Conservation (phyloP, 2,329 filamentous ascomycete genomes). For the Aspergillus quadricinctus region DNA sequence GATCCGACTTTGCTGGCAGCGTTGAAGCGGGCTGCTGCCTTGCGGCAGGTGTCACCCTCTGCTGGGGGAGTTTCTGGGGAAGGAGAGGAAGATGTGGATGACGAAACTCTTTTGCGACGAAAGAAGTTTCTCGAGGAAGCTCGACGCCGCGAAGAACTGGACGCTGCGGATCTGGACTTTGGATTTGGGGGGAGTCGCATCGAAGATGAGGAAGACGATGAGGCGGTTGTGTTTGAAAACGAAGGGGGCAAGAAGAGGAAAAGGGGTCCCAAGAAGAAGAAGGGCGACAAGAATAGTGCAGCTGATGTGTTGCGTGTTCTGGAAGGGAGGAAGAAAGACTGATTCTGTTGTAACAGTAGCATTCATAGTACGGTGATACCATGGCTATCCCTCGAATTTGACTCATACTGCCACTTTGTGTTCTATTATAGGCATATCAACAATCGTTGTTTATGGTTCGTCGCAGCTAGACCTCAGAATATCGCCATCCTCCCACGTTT, state of each 20-base stretch:
- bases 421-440: neutral
- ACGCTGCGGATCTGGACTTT: slow-evolving; percentile 88
- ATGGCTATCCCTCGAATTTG: neutral
- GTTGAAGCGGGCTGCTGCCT: slow-evolving; percentile 74
- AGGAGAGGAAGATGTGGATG: slow-evolving; percentile 45
- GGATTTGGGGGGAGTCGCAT: slow-evolving; percentile 86
- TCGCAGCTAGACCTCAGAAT: too few relatives aligned
- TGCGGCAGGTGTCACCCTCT: slow-evolving; percentile 46
- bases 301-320: slow-evolving; percentile 76
- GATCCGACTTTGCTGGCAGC: slow-evolving; percentile 80
- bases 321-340: slow-evolving; percentile 54
- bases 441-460: neutral
- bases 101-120: slow-evolving; percentile 63
- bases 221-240: slow-evolving; percentile 58
- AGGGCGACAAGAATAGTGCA: slow-evolving; percentile 60
- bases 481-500: neutral
- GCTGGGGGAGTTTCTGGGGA: slow-evolving; percentile 35
- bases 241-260: slow-evolving; percentile 42
- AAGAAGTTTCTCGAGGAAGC: slow-evolving; percentile 68
- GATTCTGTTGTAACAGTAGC: slow-evolving; percentile 8
- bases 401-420: neutral
- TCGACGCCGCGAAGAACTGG: slow-evolving; percentile 59
- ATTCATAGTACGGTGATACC: neutral
- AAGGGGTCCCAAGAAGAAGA: slow-evolving; percentile 53
- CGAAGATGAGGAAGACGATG: slow-evolving; percentile 82